Base-by-base conservation (phyloP, 1,284 basidiomycete species). In the Porogramme epimiltina region DNA sequence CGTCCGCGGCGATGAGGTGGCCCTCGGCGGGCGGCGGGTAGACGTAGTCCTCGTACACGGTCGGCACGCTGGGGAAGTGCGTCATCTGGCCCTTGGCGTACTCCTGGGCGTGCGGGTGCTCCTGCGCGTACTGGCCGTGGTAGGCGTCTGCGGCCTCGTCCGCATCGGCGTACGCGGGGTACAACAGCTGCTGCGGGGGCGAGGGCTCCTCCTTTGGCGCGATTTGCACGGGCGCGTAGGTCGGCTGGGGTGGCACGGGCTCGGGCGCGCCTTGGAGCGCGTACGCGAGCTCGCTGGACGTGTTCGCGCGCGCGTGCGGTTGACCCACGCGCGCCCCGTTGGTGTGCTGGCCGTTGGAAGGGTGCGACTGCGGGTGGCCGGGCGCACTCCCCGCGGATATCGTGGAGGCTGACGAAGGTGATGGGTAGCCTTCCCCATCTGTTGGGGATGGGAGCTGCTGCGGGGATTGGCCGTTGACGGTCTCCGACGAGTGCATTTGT, bases 251-350 rank as follows among this genome's bases (percentile, higher is more conserved):
- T 16, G 48, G 1, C 19, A 33, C 40, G 34, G 10, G 5, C 42
- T 50, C 48, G 3, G 45, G 51, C 31, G 52, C 58, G 31, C 55
- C 59, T 18, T 55, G 53, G 28, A 63, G 36, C 47, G 60, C 62
- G 42, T 59, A 56, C 18, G 62, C 62, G 23, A 62, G 56, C 51
- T 63, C 62, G 50, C 62, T 62, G 42, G 60, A 60, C 20, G 51
- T 54, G 47, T 52, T 55, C 20, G 53, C 51, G 24, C 57, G 45
- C 47, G 49, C 33, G 34, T 56, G 54, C 5, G 34, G 10, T 24
- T 48, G 51, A 3, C 37, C 47, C 26, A 46, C n/a, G 33, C 34
- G 37, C 24, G 23, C 36, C 23, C 46, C 58, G 38, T 38, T 49
- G 38, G 18, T 47, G 8, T 51, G 42, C 16, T 42, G 13, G 20